A percentile compares a stretch with the other conserved stretches of the same genome.
Conservation (phyloP, 2,329 filamentous ascomycete species). For the Trichoderma atroviride region DNA sequence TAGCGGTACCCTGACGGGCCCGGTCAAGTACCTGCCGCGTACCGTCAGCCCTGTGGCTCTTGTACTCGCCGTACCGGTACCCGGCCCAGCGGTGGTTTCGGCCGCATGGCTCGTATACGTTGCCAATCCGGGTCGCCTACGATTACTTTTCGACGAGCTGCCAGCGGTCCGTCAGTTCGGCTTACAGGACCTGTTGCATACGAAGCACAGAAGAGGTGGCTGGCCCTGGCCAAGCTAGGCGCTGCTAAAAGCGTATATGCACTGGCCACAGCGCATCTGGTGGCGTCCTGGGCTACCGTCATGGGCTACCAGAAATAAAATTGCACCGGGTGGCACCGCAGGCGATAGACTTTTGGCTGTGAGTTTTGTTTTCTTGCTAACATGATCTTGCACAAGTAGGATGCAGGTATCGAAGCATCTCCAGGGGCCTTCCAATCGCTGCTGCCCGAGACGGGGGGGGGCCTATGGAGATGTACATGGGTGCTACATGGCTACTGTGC, state of each 20-base stretch:
- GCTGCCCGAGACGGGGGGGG: not conserved
- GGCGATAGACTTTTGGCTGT: not conserved
- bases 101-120: no score
- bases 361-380: not conserved
- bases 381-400: not conserved
- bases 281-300: conserved; percentile 22
- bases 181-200: not conserved
- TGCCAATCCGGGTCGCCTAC: not conserved
- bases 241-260: conserved; percentile 14
- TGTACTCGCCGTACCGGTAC: not conserved
- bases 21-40: not conserved
- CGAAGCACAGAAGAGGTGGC: not conserved
- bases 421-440: not conserved
- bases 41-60: not conserved
- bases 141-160: not conserved
- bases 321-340: conserved; percentile 3
- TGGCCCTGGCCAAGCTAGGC: conserved; percentile 12
- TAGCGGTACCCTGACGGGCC: not conserved
- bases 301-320: not conserved
- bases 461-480: not conserved
- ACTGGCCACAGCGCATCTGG: conserved; percentile 23
- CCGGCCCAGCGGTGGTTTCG: not conserved
- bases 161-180: not conserved
- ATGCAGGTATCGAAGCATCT: not conserved
- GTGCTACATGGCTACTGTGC: no score